Base-by-base conservation (phyloP, 2,329 filamentous ascomycete species). In the Hymenoscyphus infarciens region DNA sequence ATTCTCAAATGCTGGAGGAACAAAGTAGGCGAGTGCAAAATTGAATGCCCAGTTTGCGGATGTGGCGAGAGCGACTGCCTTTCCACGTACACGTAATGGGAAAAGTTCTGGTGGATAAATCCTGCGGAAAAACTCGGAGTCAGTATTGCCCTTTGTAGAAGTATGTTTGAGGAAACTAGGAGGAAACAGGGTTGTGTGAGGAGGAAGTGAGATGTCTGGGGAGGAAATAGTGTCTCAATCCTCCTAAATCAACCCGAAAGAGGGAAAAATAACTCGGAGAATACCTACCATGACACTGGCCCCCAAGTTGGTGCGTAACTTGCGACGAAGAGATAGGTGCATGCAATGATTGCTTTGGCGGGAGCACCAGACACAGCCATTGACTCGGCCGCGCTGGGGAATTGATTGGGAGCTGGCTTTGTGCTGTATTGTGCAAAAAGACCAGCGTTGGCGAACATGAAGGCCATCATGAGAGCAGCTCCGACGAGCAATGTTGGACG, bases 401-500 rank as follows among this genome's bases (percentile, higher is more conserved):
- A 71, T 77, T 79, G 66, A 74, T 72, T 70, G 1, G 70, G 67
- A 6, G 62, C 62, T 5, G 77, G 75, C 1, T 69, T 71, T 38
- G 69, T 73, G 15, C 77, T 76, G 69, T 81, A 79, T 3, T 74
- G 71, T 2, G 76, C 79, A 57, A 82, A 77, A 10, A 82, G 69
- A 54, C 74, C 78, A 11, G 79, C 80, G 60, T 80, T 82, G 71
- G 79, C 70, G 67, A 75, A 78, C 60, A 81, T 74, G 74, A 77
- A 82, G 31, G 61, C 63, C 64, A 70, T 69, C 73, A 74, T 74
- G 8, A 73, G 60, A 49, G 70, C 65, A 11, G 71, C 68, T 57
- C 88, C 89, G 29, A 86, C 71, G n/a, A 91, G 78, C 39, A 91
- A 79, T 4, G 87, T 84, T 1, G 79, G 79, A 52, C 89, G 89